Evolutionary conservation across 306 rosid species (phyloP), one percentile per base, ranked within the genome.

Genomic region (Begonia loranthoides): DNA sequence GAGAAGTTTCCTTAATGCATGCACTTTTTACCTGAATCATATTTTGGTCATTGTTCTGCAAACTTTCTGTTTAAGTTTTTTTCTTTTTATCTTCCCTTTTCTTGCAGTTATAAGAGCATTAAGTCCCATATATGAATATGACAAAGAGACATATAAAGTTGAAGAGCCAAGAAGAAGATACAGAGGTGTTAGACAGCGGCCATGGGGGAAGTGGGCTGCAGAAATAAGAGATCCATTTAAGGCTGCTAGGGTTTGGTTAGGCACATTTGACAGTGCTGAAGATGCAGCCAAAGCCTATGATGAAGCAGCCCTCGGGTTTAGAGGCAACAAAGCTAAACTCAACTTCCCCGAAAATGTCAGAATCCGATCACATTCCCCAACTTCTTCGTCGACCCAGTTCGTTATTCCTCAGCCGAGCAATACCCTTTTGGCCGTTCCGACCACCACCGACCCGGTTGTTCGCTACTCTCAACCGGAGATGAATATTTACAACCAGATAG

Each of bases 121-220:
- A 16, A 55, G 54, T 14, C 36, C 51, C 9, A 12, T 53, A 5
- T 74, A 62, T 14, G 80, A 70, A 19, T 74, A 74, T 60, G 45
- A 59, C 17, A 49, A 22, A 47, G 47, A 41, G 34, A 44, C 36
- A 4, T 16, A 48, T 39, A 44, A 34, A 9, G 54, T 65, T 12
- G 51, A 65, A 44, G 58, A 55, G 14, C 17, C 52, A 39, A 66
- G 73, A 11, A 69, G 76, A 62, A 74, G 56, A 70, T 74, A 74
- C 76, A 74, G 80, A 60, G 80, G 80, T 43, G 80, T 74, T 9
- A 62, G 76, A 19, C 80, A 74, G 46, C 58, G 80, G 57, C 76
- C 80, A 52, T 74, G 80, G 80, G 80, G 80, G 0, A 74, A 74
- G 55, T 74, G 76, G 72, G 80, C 80, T 0, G 80, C 80, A 2